A percentile compares a stretch with the other conserved stretches of the same genome.
These are phyloP conservation scores for Sophora flavescens DNA, from an alignment of 306 rosid species.

Conservation along the genomic window DNA sequence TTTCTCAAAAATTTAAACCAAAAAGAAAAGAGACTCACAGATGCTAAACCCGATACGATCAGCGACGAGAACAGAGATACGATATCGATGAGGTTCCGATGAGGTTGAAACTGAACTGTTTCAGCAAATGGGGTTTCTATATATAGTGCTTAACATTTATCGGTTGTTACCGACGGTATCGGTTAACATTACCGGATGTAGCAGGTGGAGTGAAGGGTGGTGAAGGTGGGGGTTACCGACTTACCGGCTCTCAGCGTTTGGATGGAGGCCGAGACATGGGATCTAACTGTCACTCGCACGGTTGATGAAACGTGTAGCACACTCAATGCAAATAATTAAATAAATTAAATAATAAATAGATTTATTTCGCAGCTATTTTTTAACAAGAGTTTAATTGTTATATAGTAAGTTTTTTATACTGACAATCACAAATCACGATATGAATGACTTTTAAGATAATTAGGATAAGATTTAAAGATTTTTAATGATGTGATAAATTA, in stretches of 20 bases:
- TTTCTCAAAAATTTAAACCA: background rate
- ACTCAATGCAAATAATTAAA: background rate
- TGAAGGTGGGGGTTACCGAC: slow-evolving; percentile 40
- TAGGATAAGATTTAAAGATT: too few relatives aligned
- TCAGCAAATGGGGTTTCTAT: slow-evolving; percentile 14
- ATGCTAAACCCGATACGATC: slow-evolving; percentile 49
- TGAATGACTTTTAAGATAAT: too few relatives aligned
- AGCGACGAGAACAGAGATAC: slow-evolving; percentile 13
- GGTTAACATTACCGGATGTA: slow-evolving; percentile 60
- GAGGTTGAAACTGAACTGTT: slow-evolving; percentile 50
- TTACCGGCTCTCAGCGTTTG: slow-evolving; percentile 50
- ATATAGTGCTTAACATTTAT: slow-evolving; percentile 17
- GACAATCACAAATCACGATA: too few relatives aligned
- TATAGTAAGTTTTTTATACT: too few relatives aligned
- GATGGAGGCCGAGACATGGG: slow-evolving; percentile 53
- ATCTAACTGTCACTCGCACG: slow-evolving; percentile 39
- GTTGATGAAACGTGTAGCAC: slow-evolving; percentile 7
- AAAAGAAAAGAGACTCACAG: slow-evolving; percentile 34
- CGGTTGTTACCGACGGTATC: slow-evolving; percentile 57
- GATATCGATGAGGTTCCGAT: slow-evolving; percentile 48
- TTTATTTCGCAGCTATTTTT: too few relatives aligned
- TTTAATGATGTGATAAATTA: too few relatives aligned
- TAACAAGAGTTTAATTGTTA: too few relatives aligned
- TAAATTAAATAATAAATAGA: background rate
- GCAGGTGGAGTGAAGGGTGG: slow-evolving; percentile 43